Percentiles rank a stretch among this genome's conserved stretches.
phyloP scores from a whole-genome alignment of 768 basidiomycete genomes.

The Lyophyllum atratum region DNA sequence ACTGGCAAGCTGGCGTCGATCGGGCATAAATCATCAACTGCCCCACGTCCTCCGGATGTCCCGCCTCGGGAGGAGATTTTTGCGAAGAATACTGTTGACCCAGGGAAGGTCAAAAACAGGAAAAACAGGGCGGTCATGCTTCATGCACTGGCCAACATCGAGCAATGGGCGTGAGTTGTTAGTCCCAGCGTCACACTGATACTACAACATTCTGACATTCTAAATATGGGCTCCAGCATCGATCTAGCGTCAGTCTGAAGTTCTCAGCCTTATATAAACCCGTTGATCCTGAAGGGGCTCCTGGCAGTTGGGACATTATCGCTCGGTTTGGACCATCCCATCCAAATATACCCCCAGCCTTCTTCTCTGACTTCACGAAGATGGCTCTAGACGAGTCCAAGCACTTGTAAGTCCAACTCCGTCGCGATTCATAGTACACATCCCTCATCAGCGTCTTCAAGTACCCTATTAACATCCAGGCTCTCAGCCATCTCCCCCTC shows the following conservation, averaged over 20 bases:
- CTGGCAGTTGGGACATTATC: constrained; percentile 77
- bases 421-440: not conserved
- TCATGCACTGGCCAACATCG: constrained; percentile 83
- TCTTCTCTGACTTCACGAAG: constrained; percentile 81
- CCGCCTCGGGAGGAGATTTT: constrained; percentile 63
- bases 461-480: constrained; percentile 61
- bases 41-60: constrained; percentile 58
- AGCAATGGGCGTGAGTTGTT: constrained; percentile 80
- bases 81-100: constrained; percentile 54
- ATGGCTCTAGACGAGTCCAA: constrained; percentile 88
- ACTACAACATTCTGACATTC: not conserved
- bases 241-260: constrained; percentile 63
- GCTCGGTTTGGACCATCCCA: constrained; percentile 69
- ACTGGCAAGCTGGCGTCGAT: constrained; percentile 70
- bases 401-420: constrained; percentile 53
- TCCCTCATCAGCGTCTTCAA: constrained; percentile 13
- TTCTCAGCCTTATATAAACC: not conserved
- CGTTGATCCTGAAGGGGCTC: not conserved
- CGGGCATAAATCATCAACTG: constrained; percentile 52
- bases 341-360: constrained; percentile 65
- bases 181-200: not conserved
- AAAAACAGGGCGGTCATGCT: constrained; percentile 75
- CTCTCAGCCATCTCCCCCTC: constrained; percentile 61
- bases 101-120: constrained; percentile 57
- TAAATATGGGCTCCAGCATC: constrained; percentile 41